Evolutionary conservation across 768 basidiomycete genomes (phyloP), one percentile per base, ranked within the genome.

Genomic region (Multifurca ochricompacta): DNA sequence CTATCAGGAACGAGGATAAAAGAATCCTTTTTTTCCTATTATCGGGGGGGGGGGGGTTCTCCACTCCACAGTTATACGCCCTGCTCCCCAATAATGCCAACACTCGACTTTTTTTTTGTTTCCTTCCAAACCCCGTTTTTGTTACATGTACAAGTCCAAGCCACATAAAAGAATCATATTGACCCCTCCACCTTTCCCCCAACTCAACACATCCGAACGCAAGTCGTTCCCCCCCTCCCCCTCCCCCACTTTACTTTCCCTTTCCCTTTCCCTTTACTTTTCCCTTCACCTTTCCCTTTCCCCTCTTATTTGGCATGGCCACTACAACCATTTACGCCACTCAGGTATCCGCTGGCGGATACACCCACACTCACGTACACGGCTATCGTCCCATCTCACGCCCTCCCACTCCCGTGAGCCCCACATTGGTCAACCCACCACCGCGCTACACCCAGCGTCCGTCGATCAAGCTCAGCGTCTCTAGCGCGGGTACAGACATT

Each of bases 321-420:
- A 4, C 42, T 27, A n/a, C 48, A 19, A 30, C 54, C 35, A 28
- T 45, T 36, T 19, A 39, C 21, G 4, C 48, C n/a, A 25, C 42
- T 6, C 49, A 31, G 43, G 54, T 51, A 56, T 56, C 30, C 31
- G 54, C 54, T 25, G 54, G 54, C 54, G 54, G 39, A 51, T 45
- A 46, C 43, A 36, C 23, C 37, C 44, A n/a, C 21, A n/a, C 25
- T 23, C 5, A 51, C 44, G 30, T 27, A 28, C 6, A 19, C 16
- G 21, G 1, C 14, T 3, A 40, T 37, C 21, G 3, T 6, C 6
- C 3, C 19, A 34, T 13, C 6, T 35, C 32, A 28, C 31, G 18
- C 6, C 42, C 43, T 28, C 37, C 9, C 6, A 28, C 23, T 42
- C 31, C 44, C 14, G 3, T 18, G 31, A 56, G 50, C 32, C 16